Evolutionary conservation across 2,329 filamentous ascomycete genomes (phyloP), one percentile per base, ranked within the genome.

Genomic region (Fusarium sp.): DNA sequence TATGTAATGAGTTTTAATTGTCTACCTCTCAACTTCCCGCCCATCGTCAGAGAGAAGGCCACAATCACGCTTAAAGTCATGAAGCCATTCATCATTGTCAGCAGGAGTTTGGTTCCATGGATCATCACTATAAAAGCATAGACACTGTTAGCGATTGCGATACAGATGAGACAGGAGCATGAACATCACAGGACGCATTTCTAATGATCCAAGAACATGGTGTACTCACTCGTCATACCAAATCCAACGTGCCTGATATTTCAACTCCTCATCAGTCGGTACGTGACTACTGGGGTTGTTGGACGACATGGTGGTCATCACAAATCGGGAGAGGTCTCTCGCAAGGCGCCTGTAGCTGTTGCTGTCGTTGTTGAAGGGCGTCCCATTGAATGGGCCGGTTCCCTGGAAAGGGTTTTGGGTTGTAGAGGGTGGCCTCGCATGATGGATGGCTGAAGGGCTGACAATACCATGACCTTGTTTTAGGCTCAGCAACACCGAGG

Each of bases 241-340:
- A 27, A 82, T 80, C 52, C 75, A 76, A 8, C 78, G 73, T 15
- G 80, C 82, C 57, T 82, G 77, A 12, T 70, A 58, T 32, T 80
- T 69, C 2, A 84, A 66, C 59, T 82, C 80, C 4, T 79, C 77
- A 40, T 84, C 82, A 0, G 80, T 82, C 2, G 80, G 79, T 1
- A 80, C 57, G 4, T 74, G 70, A 58, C 56, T 78, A 66, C 66
- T 72, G 1, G 72, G 74, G 14, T 77, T 77, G 10, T 68, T 80
- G 61, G 61, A 80, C 57, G 71, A 80, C 80, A 71, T 81, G 6
- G 71, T 65, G 54, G 65, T 74, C 12, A 65, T 61, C 3, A 76
- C 69, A 25, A 73, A 76, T 1, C 72, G 65, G 1, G 73, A 67
- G 15, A 77, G 50, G 27, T 76, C 74, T 30, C 59, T 43, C 2